phyloP scores from a whole-genome alignment of 441 rosid genomes.

The Capsella rubella region DNA sequence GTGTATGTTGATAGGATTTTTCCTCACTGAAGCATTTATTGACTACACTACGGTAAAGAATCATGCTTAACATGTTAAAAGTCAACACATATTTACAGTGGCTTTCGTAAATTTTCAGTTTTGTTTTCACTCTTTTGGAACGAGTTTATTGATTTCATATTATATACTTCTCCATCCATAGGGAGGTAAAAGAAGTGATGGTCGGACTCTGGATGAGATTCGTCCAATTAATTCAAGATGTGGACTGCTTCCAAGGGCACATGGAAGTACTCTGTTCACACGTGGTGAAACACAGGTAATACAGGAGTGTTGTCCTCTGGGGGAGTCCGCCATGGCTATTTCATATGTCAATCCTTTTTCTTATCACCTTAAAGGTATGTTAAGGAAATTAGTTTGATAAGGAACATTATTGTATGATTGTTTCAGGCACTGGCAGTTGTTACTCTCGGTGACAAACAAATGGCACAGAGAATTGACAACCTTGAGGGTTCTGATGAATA shows the following conservation, averaged over 20 bases:
- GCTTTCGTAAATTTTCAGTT: not conserved
- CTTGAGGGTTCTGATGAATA: constrained; percentile 86
- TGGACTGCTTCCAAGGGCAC: constrained; percentile 96
- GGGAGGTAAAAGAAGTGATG: constrained; percentile 99
- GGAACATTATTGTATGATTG: constrained; percentile 27
- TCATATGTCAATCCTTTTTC: constrained; percentile 13
- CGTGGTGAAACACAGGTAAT: constrained; percentile 99
- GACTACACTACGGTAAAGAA: constrained; percentile 22
- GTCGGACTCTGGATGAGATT: constrained; percentile 77
- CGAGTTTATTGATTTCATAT: not conserved
- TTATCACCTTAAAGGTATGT: constrained; percentile 23
- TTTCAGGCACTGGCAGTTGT: constrained; percentile 93
- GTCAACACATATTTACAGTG: not conserved
- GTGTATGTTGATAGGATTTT: constrained; percentile 19
- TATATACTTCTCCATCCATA: constrained; percentile 43
- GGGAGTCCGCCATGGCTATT: constrained; percentile 13
- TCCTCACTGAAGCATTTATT: constrained; percentile 14
- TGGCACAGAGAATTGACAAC: constrained; percentile 96
- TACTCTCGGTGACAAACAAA: constrained; percentile 96
- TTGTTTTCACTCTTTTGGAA: constrained; percentile 3
- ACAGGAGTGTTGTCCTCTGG: constrained; percentile 3
- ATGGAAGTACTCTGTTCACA: constrained; percentile 98
- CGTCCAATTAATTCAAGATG: constrained; percentile 92
- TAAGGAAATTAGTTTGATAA: not conserved
- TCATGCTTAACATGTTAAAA: constrained; percentile 11